Percentiles rank a stretch among this genome's conserved stretches.
Evolutionary conservation across 345 rosid species (phyloP).

Genomic region (Eucalyptus pauciflora): DNA sequence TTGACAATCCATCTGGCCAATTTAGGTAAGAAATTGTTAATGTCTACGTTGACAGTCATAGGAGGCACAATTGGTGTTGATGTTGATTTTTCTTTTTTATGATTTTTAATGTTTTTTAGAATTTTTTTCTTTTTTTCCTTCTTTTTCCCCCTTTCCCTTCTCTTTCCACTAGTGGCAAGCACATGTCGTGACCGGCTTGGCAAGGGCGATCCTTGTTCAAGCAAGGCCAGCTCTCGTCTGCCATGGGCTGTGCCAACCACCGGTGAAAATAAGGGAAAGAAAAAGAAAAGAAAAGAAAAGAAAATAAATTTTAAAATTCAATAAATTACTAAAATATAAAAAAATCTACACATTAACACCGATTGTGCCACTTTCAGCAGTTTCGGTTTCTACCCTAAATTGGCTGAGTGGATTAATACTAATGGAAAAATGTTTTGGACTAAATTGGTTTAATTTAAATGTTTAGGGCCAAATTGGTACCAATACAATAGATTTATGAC

Average conservation of each 20-base stretch:
- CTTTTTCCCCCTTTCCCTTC: neutral
- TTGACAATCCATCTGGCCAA: fast-evolving
- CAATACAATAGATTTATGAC: no score
- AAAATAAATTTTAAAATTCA: no score
- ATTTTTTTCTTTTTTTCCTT: no score
- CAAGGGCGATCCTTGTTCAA: no score
- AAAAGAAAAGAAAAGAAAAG: no score
- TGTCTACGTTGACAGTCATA: neutral
- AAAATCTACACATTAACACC: no score
- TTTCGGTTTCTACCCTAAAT: neutral
- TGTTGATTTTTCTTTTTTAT: neutral
- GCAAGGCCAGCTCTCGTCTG: no score
- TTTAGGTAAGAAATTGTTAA: neutral
- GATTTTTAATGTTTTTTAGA: no score
- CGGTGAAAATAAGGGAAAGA: no score
- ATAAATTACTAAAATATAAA: no score
- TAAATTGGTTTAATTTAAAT: no score
- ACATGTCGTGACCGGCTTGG: neutral
- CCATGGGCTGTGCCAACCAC: neutral
- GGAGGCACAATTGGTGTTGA: neutral
- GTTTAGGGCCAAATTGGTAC: neutral
- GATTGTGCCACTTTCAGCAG: neutral
- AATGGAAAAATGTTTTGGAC: neutral
- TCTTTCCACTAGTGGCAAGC: neutral
- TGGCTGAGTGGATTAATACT: no score